Evolutionary conservation across 208 protist species (phyloP), one percentile per base, ranked within the genome.

Genomic region (Wallacemonas sp.): DNA sequence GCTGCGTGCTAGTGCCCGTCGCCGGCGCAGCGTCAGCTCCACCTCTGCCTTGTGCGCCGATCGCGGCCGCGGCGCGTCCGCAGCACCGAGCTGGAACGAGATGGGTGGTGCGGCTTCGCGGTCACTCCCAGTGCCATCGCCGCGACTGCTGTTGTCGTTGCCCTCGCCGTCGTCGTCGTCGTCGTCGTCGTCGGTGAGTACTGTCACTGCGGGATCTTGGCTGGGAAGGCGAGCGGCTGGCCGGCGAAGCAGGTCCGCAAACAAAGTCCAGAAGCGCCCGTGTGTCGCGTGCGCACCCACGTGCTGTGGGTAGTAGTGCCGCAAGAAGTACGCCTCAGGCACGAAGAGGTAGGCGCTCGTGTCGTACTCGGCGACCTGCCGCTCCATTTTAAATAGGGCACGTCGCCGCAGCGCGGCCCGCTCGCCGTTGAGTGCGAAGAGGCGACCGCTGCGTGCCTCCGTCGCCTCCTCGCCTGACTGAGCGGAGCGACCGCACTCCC

Each of bases 241-340:
- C 29, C 50, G 30, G 37, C 37, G 13, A 19, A 62, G 9, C 38
- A 48, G 38, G 27, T 48, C 22, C n/a, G 38, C 17, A 36, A 62
- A 62, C 9, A 65, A 39, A 15, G 19, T 65, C 50, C 50, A 57
- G 30, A 57, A 57, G 5, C 44, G 30, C 5, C 60, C 30, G 60
- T 45, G 42, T 17, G 5, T 30, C 3, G 29, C 55, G n/a, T 32
- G 29, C 29, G 26, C 60, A n/a, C 13, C 60, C 3, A 4, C 44
- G 32, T 32, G n/a, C 15, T 38, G 24, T 36, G 63, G 63, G 21
- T 68, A 68, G 44, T 61, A 60, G 30, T 29, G 8, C 3, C 48
- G 33, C 15, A 60, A 21, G 37, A 68, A 68, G 63, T 60, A 68
- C 34, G 50, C 63, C 24, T 58, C 63, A 2, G 63, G 63, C 21